A percentile compares a stretch with the other conserved stretches of the same genome.
phyloP scores from a whole-genome alignment of 1,284 basidiomycete species.

The Mycocalia duriaeana region DNA sequence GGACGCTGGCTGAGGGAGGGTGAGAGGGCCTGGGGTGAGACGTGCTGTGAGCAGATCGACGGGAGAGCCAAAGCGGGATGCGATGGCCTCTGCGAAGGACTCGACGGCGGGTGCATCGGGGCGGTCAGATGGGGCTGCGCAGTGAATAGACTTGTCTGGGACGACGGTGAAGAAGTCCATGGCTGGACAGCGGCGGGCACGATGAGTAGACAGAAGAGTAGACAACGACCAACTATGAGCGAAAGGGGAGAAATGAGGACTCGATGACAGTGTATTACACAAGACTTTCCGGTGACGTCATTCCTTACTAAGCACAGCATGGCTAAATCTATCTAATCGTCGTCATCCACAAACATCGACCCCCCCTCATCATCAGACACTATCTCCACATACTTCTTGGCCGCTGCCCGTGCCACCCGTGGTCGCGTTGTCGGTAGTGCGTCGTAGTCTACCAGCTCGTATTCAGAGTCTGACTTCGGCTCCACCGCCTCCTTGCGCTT shows the following conservation, averaged over 20 bases:
- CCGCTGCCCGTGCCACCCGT: constrained; percentile 23
- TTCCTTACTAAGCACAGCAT: background rate
- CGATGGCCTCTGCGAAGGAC: constrained; percentile 36
- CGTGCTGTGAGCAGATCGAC: constrained; percentile 26
- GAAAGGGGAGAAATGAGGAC: too few relatives aligned
- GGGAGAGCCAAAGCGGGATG: constrained; percentile 25
- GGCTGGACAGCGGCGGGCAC: too few relatives aligned
- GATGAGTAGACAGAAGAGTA: too few relatives aligned
- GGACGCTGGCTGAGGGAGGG: constrained; percentile 4
- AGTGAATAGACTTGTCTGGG: constrained; percentile 12
- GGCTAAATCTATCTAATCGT: too few relatives aligned
- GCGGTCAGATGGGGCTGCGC: constrained; percentile 10
- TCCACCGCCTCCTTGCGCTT: constrained; percentile 38
- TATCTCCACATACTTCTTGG: constrained; percentile 53
- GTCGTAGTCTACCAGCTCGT: constrained; percentile 30
- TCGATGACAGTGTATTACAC: too few relatives aligned
- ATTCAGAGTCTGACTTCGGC: constrained; percentile 32
- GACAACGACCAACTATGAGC: too few relatives aligned
- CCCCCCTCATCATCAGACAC: constrained; percentile 37
- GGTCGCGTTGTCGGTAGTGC: constrained; percentile 22
- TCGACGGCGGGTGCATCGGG: constrained; percentile 15
- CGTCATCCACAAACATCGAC: constrained; percentile 35
- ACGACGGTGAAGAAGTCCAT: constrained; percentile 29
- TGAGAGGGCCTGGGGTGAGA: constrained; percentile 19
- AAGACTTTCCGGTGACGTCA: background rate